Percentiles rank a stretch among this genome's conserved stretches.
Conservation (phyloP, 805 yeast genomes). For the Yarrowia osloensis region DNA sequence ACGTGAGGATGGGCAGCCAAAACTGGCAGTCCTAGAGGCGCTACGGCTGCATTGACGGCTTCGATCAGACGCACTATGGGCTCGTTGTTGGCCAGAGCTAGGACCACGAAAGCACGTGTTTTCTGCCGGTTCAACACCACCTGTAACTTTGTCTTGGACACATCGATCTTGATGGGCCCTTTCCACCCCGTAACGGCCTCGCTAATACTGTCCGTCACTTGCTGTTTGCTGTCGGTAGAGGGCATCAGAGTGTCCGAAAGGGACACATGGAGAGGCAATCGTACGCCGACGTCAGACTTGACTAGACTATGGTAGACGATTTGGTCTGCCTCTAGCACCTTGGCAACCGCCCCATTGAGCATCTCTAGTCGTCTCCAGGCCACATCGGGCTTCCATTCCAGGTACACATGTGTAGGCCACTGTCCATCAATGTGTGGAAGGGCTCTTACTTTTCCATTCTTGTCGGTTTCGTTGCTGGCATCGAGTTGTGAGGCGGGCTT, state of each 20-base stretch:
- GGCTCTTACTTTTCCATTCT: conserved; percentile 34
- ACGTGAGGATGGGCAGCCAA: conserved; percentile 30
- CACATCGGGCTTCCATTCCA: conserved; percentile 38
- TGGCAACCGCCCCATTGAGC: conserved; percentile 3
- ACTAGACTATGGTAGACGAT: conserved; percentile 32
- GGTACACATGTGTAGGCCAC: conserved; percentile 39
- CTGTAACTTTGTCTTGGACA: conserved; percentile 3
- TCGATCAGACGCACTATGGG: not conserved
- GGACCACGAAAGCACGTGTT: conserved; percentile 33
- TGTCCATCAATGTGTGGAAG: conserved; percentile 36
- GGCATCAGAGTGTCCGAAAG: conserved; percentile 39
- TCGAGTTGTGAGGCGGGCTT: conserved; percentile 33
- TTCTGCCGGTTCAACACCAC: conserved; percentile 31
- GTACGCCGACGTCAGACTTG: conserved; percentile 35
- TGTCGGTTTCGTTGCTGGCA: conserved; percentile 31
- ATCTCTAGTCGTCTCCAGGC: not conserved
- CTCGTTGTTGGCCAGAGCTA: not conserved
- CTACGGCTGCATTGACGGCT: not conserved
- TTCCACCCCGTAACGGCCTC: not conserved
- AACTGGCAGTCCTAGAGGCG: not conserved
- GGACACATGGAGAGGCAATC: conserved; percentile 38
- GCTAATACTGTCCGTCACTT: conserved; percentile 17
- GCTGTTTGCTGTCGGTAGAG: conserved; percentile 27
- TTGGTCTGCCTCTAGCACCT: not conserved
- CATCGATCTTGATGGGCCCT: not conserved